These are phyloP conservation scores for Mycosarcoma mackinlayi DNA, from an alignment of 1,284 basidiomycete species.

Conservation along the genomic window DNA sequence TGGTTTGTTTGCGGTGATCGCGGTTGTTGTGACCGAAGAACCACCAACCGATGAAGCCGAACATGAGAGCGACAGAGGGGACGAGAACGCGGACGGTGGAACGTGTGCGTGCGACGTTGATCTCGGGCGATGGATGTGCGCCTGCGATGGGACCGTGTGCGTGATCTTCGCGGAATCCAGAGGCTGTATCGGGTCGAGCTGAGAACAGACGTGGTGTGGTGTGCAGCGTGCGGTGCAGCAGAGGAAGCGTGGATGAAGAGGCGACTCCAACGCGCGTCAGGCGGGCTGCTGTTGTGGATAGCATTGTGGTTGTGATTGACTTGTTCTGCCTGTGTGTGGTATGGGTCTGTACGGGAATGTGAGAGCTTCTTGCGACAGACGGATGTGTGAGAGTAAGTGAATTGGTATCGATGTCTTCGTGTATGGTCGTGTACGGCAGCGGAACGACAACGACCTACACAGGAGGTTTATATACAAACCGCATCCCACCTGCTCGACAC, in stretches of 20 bases:
- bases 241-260: neutral
- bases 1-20: conserved; percentile 26
- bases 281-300: conserved; percentile 13
- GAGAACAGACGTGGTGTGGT: conserved; percentile 23
- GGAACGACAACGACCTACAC: too few relatives aligned
- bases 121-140: conserved; percentile 39
- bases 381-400: too few relatives aligned
- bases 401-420: too few relatives aligned
- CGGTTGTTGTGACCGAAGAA: conserved; percentile 49
- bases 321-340: neutral
- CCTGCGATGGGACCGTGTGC: conserved; percentile 39
- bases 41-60: conserved; percentile 51
- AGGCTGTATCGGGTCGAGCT: conserved; percentile 39
- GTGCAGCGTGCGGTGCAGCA: conserved; percentile 3
- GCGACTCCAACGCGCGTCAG: conserved; percentile 14
- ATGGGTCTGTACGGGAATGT: neutral
- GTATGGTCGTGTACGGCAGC: too few relatives aligned
- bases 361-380: too few relatives aligned
- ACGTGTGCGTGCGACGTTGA: conserved; percentile 36
- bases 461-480: too few relatives aligned
- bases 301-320: conserved; percentile 15
- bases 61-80: conserved; percentile 38
- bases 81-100: conserved; percentile 46
- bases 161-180: conserved; percentile 33
- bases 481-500: too few relatives aligned